Percentiles rank a stretch among this genome's conserved stretches.
Conservation (phyloP, 805 yeast species). For the Teunomyces stri region DNA sequence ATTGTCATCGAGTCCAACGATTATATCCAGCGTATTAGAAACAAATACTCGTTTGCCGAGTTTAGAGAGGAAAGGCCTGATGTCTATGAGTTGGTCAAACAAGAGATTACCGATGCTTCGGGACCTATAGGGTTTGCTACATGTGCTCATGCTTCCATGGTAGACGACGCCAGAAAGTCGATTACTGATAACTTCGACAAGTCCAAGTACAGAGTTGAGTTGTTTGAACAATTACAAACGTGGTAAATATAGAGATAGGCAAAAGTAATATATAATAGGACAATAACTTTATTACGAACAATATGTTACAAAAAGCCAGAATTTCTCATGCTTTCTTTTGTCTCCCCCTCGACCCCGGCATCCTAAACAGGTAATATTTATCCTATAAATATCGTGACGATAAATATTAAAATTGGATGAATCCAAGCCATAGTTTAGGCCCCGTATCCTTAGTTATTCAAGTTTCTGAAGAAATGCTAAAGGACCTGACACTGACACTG, state of each 20-base stretch:
- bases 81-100: slow-evolving; percentile 28
- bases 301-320: too few species aligned
- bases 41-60: slow-evolving; percentile 34
- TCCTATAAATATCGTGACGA: too few species aligned
- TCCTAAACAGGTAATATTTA: too few species aligned
- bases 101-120: slow-evolving; percentile 33
- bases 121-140: slow-evolving; percentile 47
- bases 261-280: background rate
- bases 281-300: background rate
- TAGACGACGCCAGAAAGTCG: slow-evolving; percentile 29
- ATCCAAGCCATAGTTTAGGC: too few species aligned
- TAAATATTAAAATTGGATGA: too few species aligned
- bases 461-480: too few species aligned
- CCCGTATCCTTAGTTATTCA: too few species aligned
- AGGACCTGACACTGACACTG: too few species aligned
- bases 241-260: slow-evolving; percentile 20
- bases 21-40: slow-evolving; percentile 14
- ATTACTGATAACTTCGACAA: slow-evolving; percentile 26
- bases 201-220: slow-evolving; percentile 31
- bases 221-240: slow-evolving; percentile 33
- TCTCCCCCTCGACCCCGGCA: too few species aligned
- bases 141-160: slow-evolving; percentile 49
- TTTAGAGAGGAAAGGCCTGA: slow-evolving; percentile 47
- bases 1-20: slow-evolving; percentile 9
- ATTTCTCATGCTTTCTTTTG: too few species aligned